These are phyloP conservation scores for Barnettozyma wickerhamii DNA, from an alignment of 805 yeast genomes.

Conservation along the genomic window DNA sequence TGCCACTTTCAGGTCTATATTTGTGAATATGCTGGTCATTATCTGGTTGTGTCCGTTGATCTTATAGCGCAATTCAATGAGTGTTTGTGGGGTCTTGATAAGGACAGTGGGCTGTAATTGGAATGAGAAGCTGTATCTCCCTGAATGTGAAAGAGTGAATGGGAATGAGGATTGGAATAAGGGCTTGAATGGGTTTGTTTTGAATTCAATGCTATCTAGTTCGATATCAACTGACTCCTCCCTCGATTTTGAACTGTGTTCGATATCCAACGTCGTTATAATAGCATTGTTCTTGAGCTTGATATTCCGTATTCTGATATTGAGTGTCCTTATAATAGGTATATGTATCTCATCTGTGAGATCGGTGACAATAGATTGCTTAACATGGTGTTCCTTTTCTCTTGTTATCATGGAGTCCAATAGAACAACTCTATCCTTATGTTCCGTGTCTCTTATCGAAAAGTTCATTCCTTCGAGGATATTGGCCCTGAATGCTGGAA, in stretches of 20 bases:
- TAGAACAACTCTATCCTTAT: slow-evolving; percentile 9
- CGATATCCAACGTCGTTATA: slow-evolving; percentile 45
- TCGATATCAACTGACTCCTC: slow-evolving; percentile 16
- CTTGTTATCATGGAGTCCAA: slow-evolving; percentile 17
- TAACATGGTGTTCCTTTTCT: slow-evolving; percentile 5
- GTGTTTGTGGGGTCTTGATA: slow-evolving; percentile 3
- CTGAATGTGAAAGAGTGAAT: slow-evolving; percentile 21
- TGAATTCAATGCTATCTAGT: slow-evolving; percentile 17
- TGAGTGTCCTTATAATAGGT: slow-evolving; percentile 35
- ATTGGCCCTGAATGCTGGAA: slow-evolving; percentile 22
- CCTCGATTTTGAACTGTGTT: slow-evolving; percentile 38
- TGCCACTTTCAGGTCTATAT: not conserved
- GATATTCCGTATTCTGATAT: slow-evolving; percentile 42
- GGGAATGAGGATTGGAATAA: slow-evolving; percentile 23
- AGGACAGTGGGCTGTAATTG: slow-evolving; percentile 15
- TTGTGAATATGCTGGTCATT: slow-evolving; percentile 10
- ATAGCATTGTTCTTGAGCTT: slow-evolving; percentile 44
- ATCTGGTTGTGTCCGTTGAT: slow-evolving; percentile 19
- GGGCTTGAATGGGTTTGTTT: slow-evolving; percentile 14
- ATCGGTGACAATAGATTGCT: slow-evolving; percentile 1
- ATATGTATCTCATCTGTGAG: slow-evolving; percentile 7
- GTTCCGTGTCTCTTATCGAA: slow-evolving; percentile 2
- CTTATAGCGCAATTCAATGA: slow-evolving; percentile 10
- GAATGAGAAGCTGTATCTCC: slow-evolving; percentile 26
- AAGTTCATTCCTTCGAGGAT: slow-evolving; percentile 15